Percentiles rank a stretch among this genome's conserved stretches.
Conservation (phyloP, 2,329 filamentous ascomycete genomes). For the Aspergillus udagawae region DNA sequence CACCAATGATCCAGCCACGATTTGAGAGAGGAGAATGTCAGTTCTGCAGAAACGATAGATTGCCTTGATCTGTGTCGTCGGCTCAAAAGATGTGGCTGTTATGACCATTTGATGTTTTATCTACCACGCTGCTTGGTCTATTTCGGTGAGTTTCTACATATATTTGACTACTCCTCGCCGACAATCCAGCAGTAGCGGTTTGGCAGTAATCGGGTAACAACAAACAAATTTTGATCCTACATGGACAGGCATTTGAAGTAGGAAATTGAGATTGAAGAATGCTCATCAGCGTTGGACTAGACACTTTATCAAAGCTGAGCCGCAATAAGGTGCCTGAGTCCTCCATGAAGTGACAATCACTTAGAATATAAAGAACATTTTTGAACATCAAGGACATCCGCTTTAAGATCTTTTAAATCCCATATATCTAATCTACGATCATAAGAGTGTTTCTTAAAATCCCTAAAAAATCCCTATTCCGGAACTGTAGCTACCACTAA, state of each 20-base stretch:
- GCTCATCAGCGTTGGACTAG: not conserved
- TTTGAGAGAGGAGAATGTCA: not conserved
- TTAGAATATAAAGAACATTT: not conserved
- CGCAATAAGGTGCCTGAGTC: not conserved
- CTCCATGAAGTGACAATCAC: too few relatives aligned
- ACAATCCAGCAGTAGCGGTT: not conserved
- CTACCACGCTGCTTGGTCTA: too few relatives aligned
- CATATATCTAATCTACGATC: not conserved
- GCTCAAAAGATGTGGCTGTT: not conserved
- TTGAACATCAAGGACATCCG: not conserved
- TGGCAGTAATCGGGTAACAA: not conserved
- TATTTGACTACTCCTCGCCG: not conserved
- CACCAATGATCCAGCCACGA: not conserved
- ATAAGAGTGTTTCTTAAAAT: not conserved
- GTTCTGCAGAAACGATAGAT: not conserved
- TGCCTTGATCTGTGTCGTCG: not conserved
- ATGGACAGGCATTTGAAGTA: not conserved
- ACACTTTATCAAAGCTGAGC: not conserved
- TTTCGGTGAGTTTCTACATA: not conserved
- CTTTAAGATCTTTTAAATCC: not conserved
- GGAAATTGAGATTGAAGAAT: not conserved
- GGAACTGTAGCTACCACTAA: not conserved
- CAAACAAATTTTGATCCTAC: not conserved
- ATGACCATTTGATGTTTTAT: too few relatives aligned
- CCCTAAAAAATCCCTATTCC: not conserved